Evolutionary conservation across 768 basidiomycete genomes (phyloP).

Genomic region (Scleroderma bovista): DNA sequence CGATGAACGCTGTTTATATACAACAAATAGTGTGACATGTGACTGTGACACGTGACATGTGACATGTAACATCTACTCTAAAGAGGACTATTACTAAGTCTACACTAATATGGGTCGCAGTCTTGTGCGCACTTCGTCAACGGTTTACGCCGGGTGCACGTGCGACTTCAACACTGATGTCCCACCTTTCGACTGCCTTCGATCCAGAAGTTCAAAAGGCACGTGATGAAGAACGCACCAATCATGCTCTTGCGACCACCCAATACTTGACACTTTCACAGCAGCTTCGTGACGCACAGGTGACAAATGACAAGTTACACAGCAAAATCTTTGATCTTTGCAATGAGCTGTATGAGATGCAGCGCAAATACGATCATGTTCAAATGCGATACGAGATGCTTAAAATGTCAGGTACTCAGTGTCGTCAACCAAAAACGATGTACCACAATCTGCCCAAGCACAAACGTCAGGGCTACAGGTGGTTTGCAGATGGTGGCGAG

Average conservation of each 20-base stretch:
- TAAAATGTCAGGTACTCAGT: neutral
- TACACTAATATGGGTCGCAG: too few relatives aligned
- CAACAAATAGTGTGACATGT: too few relatives aligned
- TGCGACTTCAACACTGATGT: too few relatives aligned
- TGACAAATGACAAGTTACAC: conserved; percentile 8
- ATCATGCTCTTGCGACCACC: conserved; percentile 16
- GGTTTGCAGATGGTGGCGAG: conserved; percentile 4
- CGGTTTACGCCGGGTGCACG: too few relatives aligned
- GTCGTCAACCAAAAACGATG: neutral
- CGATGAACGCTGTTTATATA: too few relatives aligned
- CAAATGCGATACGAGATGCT: conserved; percentile 13
- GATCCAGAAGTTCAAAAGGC: conserved; percentile 20
- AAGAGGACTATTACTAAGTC: too few relatives aligned
- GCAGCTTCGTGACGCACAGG: conserved; percentile 22
- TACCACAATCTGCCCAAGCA: conserved; percentile 1
- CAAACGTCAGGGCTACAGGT: neutral
- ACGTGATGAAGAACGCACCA: conserved; percentile 20
- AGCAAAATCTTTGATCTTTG: conserved; percentile 7
- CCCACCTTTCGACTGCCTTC: conserved; percentile 14
- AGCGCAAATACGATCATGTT: conserved; percentile 11
- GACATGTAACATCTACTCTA: too few relatives aligned
- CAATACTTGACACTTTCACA: conserved; percentile 20
- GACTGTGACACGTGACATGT: too few relatives aligned
- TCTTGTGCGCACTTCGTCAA: too few relatives aligned
- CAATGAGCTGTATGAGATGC: conserved; percentile 9